Percentiles rank a stretch among this genome's conserved stretches.
Evolutionary conservation across 352 stramenopile genomes (phyloP).

Genomic region (Sclerospora graminicola): DNA sequence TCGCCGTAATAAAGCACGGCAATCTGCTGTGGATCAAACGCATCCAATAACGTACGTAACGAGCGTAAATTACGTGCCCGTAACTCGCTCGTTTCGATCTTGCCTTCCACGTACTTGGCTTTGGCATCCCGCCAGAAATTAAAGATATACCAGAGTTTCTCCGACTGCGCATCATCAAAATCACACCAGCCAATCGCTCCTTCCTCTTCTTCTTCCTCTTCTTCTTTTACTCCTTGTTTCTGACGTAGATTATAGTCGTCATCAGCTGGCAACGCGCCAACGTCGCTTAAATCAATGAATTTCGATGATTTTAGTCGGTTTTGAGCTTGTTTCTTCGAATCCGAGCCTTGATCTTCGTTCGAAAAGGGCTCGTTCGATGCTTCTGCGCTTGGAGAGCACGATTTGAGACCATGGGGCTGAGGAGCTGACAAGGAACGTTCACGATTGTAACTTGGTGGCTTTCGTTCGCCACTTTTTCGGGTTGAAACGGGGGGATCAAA

Average conservation of each 20-base stretch:
- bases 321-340: no score
- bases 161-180: conserved; percentile 75
- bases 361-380: no score
- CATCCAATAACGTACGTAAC: conserved; percentile 54
- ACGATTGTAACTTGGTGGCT: conserved; percentile 23
- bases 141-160: conserved; percentile 78
- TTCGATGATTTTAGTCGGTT: no score
- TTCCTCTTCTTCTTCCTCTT: conserved; percentile 43
- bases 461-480: conserved; percentile 23
- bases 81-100: conserved; percentile 57
- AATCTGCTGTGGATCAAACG: conserved; percentile 73
- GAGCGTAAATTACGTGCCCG: conserved; percentile 60
- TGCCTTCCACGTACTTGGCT: conserved; percentile 58
- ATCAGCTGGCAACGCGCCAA: conserved; percentile 5
- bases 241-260: conserved; percentile 20
- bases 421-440: conserved; percentile 51
- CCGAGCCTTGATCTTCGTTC: no score
- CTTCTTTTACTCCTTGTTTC: conserved; percentile 20
- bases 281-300: no score
- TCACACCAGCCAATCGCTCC: conserved; percentile 57
- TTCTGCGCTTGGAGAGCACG: conserved; percentile 5
- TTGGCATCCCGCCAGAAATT: conserved; percentile 58
- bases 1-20: conserved; percentile 51
- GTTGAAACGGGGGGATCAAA: neutral
- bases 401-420: conserved; percentile 21